phyloP scores from a whole-genome alignment of 2,329 filamentous ascomycete species.

The Bipolaris oryzae region DNA sequence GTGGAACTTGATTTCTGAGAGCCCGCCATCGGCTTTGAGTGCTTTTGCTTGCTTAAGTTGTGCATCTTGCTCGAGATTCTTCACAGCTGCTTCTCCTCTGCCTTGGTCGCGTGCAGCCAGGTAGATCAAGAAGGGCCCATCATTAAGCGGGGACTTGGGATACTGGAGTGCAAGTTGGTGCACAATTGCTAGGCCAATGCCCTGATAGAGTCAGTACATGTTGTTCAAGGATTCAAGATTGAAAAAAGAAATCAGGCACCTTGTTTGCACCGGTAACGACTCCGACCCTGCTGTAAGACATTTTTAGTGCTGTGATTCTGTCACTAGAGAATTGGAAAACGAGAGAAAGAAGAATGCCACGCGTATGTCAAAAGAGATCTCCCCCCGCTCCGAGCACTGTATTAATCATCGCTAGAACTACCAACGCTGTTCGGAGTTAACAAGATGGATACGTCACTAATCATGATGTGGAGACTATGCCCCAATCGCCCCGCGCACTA shows the following conservation, averaged over 20 bases:
- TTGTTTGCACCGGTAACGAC: constrained; percentile 63
- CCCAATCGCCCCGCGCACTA: not conserved
- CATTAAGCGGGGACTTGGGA: constrained; percentile 55
- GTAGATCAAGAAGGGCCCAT: constrained; percentile 59
- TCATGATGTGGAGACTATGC: constrained; percentile 1
- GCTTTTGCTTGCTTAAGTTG: constrained; percentile 56
- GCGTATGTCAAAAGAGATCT: not conserved
- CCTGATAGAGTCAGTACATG: constrained; percentile 26
- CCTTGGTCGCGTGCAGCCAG: constrained; percentile 58
- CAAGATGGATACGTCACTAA: constrained; percentile 17
- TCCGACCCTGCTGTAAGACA: constrained; percentile 51
- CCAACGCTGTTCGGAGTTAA: constrained; percentile 9
- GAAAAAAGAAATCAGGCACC: constrained; percentile 29
- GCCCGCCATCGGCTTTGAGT: constrained; percentile 43
- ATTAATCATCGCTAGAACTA: constrained; percentile 8
- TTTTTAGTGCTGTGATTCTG: constrained; percentile 9
- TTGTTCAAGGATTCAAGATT: not conserved
- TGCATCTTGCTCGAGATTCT: constrained; percentile 52
- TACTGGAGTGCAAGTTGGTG: constrained; percentile 62
- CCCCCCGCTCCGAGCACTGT: not conserved
- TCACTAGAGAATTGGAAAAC: not conserved
- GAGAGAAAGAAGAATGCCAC: not conserved
- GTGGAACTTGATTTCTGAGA: constrained; percentile 56
- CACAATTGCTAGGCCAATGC: constrained; percentile 58
- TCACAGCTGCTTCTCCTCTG: constrained; percentile 56